Evolutionary conservation across 352 stramenopile genomes (phyloP), one percentile per base, ranked within the genome.

Genomic region (Globisporangium emineosum): DNA sequence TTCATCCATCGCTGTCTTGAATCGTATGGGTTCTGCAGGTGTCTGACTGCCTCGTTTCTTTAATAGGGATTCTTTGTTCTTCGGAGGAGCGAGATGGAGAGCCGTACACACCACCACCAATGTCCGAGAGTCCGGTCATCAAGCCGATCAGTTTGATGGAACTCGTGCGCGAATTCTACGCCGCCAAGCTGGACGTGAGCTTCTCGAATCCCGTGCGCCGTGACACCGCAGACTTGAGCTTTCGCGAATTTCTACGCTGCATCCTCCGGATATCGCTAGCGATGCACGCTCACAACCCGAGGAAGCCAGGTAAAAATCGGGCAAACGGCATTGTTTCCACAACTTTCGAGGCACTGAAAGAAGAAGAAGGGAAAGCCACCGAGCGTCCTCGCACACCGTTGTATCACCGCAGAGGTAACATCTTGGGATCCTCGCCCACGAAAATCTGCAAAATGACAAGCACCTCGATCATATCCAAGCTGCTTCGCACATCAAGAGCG

Each of bases 221-320:
- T 4, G 80, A 91, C 56, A 67, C 73, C 10, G 60, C 76, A 23
- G 75, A 91, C 53, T 59, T 93, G 15, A 90, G 68, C 21, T 90
- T 93, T 37, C 81, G 79, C 19, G 83, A 93, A 58, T 93, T 93
- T 60, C 66, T 90, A 8, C 77, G 83, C 2, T 91, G 81, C 35
- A 67, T 90, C 9, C 78, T 90, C 53, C 81, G 83, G 12, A 71
- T 93, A 52, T 73, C 83, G 7, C 70, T 93, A 54, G 77, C 83
- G 2, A 93, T 93, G 83, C 70, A 90, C 43, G 64, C 70, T 23
- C 69, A 73, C 25, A 76, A 69, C 1, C 42, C 57, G 50, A 59
- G 49, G 17, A 71, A 67, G 17, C 30, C 57, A 32, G 43, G 37
- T 23, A 54, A 47, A 9, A 55, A 57, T 35, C 62, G 62, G 3